phyloP scores from a whole-genome alignment of 306 rosid species.

The Prunus campanulata region DNA sequence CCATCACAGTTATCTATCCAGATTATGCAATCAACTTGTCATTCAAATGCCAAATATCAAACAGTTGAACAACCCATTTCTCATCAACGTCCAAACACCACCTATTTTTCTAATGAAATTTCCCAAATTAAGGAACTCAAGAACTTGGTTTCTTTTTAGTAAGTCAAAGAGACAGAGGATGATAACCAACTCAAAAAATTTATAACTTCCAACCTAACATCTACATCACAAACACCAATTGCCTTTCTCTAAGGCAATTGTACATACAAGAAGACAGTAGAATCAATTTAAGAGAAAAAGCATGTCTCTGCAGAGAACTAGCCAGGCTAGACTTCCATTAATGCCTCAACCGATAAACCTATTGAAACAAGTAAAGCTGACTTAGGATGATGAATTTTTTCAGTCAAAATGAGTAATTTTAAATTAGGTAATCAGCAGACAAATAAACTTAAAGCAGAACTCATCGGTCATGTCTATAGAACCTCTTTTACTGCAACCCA shows the following conservation, averaged over 20 bases:
- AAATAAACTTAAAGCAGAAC: not conserved
- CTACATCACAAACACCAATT: not conserved
- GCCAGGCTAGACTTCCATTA: not conserved
- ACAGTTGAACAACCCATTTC: no score
- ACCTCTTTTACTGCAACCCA: not conserved
- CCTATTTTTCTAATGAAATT: no score
- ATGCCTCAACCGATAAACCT: not conserved
- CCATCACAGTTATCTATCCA: no score
- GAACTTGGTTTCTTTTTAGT: no score
- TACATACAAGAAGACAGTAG: not conserved
- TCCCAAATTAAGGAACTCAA: no score
- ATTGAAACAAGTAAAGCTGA: not conserved
- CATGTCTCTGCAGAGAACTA: not conserved
- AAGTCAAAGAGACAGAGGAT: not conserved
- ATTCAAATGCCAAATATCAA: no score
- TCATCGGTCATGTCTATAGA: not conserved
- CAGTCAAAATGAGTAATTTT: not conserved
- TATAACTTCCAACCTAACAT: not conserved
- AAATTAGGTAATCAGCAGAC: not conserved
- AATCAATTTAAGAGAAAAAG: not conserved
- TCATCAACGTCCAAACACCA: no score
- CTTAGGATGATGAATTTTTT: not conserved
- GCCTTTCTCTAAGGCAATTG: not conserved
- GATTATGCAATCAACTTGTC: no score
- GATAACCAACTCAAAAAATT: not conserved